Base-by-base conservation (phyloP, 352 stramenopile genomes). In the Proteromonas lacertae region DNA sequence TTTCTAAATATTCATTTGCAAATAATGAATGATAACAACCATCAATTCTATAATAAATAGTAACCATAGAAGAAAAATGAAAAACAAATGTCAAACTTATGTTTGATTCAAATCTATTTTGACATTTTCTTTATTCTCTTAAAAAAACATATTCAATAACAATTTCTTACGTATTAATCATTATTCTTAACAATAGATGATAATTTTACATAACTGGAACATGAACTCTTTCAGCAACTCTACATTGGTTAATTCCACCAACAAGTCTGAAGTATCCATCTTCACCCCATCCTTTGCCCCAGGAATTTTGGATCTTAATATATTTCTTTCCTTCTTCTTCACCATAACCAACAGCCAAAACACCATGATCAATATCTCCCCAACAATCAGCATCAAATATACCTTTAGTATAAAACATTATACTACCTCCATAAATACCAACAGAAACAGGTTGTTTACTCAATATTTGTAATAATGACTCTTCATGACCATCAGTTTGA, bases 281-380 rank as follows among this genome's bases (percentile, higher is more conserved):
- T 38, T 75, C 61, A n/a, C 60, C 63, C 55, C 55, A 75, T 2
- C 21, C 26, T 16, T 41, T 23, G 19, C 53, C 47, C 76, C 76
- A 93, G 38, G 63, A 83, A 53, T 93, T 93, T 43, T 83, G 69
- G 18, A 93, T 56, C 36, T 84, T 60, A 69, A 71, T 91, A 48
- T 86, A 93, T 25, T 75, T 56, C 44, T 82, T 65, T n/a, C 66
- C 57, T 3, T 54, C 60, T 14, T 51, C 40, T 36, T 72, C 57
- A 19, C 73, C 78, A 44, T 93, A 93, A 19, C 78, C 79, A 17
- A 82, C 77, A 20, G 77, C 59, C 1, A 73, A 45, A 7, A 95
- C 77, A 38, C 67, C 75, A 52, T 95, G 81, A 46, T 95, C 77
- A 18, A 93, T 56, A 42, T 62, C 54, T 10, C 65, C 61, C 36